These are phyloP conservation scores for Lactuca saligna DNA, from an alignment of 129 eudicot genomes.

Conservation along the genomic window DNA sequence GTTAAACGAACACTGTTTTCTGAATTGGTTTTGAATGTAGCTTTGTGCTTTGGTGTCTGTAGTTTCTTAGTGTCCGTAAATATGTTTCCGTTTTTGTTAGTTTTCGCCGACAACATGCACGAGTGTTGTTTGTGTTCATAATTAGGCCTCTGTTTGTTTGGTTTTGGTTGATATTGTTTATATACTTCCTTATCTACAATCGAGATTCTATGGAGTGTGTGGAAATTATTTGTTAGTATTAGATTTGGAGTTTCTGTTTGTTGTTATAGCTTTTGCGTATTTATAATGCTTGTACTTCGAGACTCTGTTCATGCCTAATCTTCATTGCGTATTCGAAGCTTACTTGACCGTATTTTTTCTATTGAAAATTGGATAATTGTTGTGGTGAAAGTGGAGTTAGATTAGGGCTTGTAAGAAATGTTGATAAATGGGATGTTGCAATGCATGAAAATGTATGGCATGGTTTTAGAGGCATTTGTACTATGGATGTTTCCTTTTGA, in stretches of 20 bases:
- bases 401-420: not conserved
- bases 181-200: no score
- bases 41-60: no score
- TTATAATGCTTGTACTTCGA: not conserved
- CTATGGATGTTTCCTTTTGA: no score
- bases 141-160: conserved; percentile 14
- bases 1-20: no score
- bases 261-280: not conserved
- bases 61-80: no score
- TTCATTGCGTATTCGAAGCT: not conserved
- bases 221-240: no score
- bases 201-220: no score
- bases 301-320: not conserved
- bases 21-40: no score
- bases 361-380: not conserved
- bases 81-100: no score
- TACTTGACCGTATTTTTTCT: not conserved
- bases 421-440: not conserved
- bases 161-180: no score
- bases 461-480: not conserved
- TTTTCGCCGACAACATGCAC: no score
- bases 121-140: not conserved
- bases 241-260: not conserved
- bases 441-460: not conserved
- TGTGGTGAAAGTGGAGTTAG: not conserved